Evolutionary conservation across 208 protist genomes (phyloP).

Genomic region (Trypanosoma caninum): DNA sequence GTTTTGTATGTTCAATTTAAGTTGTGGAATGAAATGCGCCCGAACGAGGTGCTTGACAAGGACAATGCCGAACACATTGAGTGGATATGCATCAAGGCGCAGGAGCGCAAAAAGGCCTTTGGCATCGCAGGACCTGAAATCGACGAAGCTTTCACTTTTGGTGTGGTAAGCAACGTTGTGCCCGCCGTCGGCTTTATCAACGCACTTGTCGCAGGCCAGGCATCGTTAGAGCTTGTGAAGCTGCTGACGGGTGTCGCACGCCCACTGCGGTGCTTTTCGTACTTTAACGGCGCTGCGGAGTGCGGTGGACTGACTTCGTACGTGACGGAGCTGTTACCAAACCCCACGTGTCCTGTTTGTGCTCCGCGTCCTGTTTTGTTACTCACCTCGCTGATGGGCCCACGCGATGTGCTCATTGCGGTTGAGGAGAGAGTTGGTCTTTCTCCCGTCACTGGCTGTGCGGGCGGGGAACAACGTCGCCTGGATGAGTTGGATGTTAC

Average conservation of each 20-base stretch:
- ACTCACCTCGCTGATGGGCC: slow-evolving; percentile 19
- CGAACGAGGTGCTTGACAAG: slow-evolving; percentile 48
- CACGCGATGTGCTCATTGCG: slow-evolving; percentile 17
- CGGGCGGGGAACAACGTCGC: not conserved
- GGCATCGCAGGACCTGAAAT: slow-evolving; percentile 91
- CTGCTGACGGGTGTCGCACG: slow-evolving; percentile 71
- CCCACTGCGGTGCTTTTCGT: slow-evolving; percentile 91
- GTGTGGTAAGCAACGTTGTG: slow-evolving; percentile 98
- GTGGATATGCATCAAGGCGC: slow-evolving; percentile 81
- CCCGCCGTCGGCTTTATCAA: slow-evolving; percentile 98
- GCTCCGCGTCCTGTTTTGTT: slow-evolving; percentile 43
- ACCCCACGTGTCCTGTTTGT: slow-evolving; percentile 53
- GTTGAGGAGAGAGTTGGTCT: slow-evolving; percentile 24
- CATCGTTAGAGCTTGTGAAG: slow-evolving; percentile 93
- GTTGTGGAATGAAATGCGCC: slow-evolving; percentile 43
- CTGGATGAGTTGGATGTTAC: slow-evolving; percentile 12
- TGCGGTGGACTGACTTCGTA: slow-evolving; percentile 29
- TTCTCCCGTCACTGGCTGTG: not conserved
- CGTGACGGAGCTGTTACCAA: slow-evolving; percentile 27
- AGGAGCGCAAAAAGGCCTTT: slow-evolving; percentile 84
- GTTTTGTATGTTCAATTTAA: slow-evolving; percentile 92
- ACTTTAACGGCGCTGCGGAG: slow-evolving; percentile 84
- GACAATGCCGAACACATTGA: slow-evolving; percentile 91
- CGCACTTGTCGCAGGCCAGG: slow-evolving; percentile 93
- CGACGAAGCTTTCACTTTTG: slow-evolving; percentile 82